Conservation (phyloP, 2,329 filamentous ascomycete genomes). For the Mycosphaerella sp. region DNA sequence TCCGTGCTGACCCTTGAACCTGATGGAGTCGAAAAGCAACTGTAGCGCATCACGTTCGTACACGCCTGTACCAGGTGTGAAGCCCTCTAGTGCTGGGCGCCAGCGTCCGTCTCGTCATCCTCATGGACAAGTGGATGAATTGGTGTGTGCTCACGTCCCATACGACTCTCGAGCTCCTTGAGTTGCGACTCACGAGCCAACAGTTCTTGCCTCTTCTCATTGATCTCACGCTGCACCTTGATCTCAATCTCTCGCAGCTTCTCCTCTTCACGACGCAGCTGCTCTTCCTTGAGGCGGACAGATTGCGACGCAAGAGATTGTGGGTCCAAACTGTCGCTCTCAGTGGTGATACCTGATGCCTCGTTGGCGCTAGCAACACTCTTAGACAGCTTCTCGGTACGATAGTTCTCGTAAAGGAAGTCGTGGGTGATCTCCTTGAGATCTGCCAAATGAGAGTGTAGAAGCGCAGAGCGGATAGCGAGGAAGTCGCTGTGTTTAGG, state of each 20-base stretch:
- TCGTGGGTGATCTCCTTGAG: slow-evolving; percentile 99
- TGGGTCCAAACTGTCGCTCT: slow-evolving; percentile 73
- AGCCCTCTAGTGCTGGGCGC: slow-evolving; percentile 21
- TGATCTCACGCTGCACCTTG: slow-evolving; percentile 99
- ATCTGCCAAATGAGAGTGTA: slow-evolving; percentile 97
- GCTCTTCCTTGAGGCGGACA: slow-evolving; percentile 98
- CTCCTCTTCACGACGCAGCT: slow-evolving; percentile 98
- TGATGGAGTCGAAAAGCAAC: not conserved
- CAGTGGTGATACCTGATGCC: slow-evolving; percentile 43
- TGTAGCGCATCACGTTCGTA: slow-evolving; percentile 1
- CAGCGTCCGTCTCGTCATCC: slow-evolving; percentile 24
- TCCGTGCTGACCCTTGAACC: not conserved
- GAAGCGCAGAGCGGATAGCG: slow-evolving; percentile 88
- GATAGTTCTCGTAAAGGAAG: slow-evolving; percentile 99
- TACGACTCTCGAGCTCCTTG: slow-evolving; percentile 96
- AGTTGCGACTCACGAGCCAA: slow-evolving; percentile 96
- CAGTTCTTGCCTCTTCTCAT: slow-evolving; percentile 98
- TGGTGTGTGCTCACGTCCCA: slow-evolving; percentile 59
- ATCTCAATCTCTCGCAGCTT: slow-evolving; percentile 99
- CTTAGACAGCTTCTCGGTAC: slow-evolving; percentile 99
- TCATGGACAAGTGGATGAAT: slow-evolving; percentile 19
- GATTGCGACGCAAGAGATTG: slow-evolving; percentile 96
- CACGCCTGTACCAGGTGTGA: not conserved
- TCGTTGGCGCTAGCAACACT: slow-evolving; percentile 70
- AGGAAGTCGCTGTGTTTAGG: slow-evolving; percentile 98